A percentile compares a stretch with the other conserved stretches of the same genome.
Conservation (phyloP, 164 flowering plant genomes). For the Annona cherimola region DNA sequence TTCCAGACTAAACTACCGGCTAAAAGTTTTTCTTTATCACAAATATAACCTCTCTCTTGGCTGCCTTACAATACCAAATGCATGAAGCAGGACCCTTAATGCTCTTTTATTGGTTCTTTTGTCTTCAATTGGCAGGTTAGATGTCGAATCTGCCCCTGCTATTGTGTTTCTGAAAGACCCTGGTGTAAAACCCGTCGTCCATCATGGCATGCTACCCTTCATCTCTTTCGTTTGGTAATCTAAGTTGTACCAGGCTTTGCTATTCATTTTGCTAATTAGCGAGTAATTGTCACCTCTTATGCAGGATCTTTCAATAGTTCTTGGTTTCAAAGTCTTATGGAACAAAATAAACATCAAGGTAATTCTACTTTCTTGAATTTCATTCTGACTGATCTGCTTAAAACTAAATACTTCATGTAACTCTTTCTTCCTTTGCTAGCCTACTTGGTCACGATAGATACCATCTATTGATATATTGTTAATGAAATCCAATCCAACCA, state of each 20-base stretch:
- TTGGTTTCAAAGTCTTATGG: conserved; percentile 52
- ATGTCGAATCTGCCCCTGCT: conserved; percentile 95
- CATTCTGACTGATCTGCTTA: neutral
- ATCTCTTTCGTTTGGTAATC: neutral
- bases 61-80: neutral
- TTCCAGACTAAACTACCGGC: no score
- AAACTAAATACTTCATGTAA: neutral
- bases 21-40: neutral
- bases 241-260: neutral
- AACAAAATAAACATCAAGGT: conserved; percentile 83
- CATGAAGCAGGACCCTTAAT: neutral
- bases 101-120: neutral
- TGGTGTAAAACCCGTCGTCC: conserved; percentile 71
- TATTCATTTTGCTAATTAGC: neutral
- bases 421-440: neutral
- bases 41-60: no score
- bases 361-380: neutral
- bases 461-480: neutral
- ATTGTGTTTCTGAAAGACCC: conserved; percentile 80
- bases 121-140: conserved; percentile 48
- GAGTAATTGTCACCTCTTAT: conserved; percentile 11
- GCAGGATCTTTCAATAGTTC: conserved; percentile 62
- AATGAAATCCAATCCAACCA: neutral
- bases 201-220: conserved; percentile 50
- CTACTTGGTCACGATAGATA: neutral